Evolutionary conservation across 108 stramenopile species (phyloP).

Genomic region (Fistulifera pelliculosa): DNA sequence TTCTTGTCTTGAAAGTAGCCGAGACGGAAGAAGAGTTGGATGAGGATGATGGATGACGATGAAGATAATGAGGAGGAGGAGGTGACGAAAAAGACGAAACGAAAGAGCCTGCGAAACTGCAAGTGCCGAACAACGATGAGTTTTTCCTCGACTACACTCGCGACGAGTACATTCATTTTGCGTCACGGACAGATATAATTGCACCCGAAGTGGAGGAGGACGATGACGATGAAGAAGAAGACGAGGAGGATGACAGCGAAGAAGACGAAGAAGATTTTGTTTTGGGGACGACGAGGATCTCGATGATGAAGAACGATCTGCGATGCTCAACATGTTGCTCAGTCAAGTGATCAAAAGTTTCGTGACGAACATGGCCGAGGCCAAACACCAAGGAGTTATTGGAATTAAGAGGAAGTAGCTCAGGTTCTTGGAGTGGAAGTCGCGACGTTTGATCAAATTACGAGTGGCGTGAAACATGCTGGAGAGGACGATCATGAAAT

Average conservation of each 20-base stretch:
- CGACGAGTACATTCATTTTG: constrained; percentile 68
- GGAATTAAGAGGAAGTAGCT: constrained; percentile 67
- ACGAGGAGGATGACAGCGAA: constrained; percentile 16
- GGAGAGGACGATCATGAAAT: constrained; percentile 5
- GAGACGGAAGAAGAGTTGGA: constrained; percentile 52
- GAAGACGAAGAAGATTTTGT: constrained; percentile 28
- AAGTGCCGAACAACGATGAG: constrained; percentile 52
- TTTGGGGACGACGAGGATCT: constrained; percentile 19
- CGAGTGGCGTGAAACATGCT: not conserved
- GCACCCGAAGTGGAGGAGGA: constrained; percentile 20
- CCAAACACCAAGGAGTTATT: constrained; percentile 71
- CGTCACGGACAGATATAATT: constrained; percentile 69
- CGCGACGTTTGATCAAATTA: constrained; percentile 6
- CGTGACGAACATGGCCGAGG: constrained; percentile 78
- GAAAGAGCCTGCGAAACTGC: constrained; percentile 1
- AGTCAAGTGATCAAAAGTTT: constrained; percentile 64
- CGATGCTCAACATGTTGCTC: constrained; percentile 81
- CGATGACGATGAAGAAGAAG: constrained; percentile 18
- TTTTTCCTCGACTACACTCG: constrained; percentile 82
- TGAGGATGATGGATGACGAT: constrained; percentile 26
- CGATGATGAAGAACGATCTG: constrained; percentile 52
- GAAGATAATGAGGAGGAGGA: constrained; percentile 6
- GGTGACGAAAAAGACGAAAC: constrained; percentile 10
- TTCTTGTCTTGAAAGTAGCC: constrained; percentile 72
- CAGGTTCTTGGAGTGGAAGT: constrained; percentile 61